Base-by-base conservation (phyloP, 768 basidiomycete species). In the Tulasnella sp. region DNA sequence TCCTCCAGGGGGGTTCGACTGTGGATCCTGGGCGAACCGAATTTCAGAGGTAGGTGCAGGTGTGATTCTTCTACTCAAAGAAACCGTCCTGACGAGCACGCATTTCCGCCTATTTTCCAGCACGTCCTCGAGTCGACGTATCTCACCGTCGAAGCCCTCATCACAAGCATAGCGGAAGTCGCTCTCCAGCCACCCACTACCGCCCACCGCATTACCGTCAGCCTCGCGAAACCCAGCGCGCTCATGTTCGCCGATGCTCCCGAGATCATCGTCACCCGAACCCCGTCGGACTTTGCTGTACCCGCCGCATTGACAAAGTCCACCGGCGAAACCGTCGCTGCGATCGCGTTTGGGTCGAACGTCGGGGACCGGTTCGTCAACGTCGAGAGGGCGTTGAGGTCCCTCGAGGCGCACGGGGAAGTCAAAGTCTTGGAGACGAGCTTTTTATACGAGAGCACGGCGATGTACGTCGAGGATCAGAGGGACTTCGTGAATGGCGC, bases 381-480 rank as follows among this genome's bases (percentile, higher is more conserved):
- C 77, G 90, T 98, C 75, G 89, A 90, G 76, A 80, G 82, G 40
- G 94, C 95, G 0, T 81, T 98, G 7, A 85, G 87, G 19, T 78
- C 89, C 22, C 83, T 98, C 5, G 90, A 93, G 77, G 77, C 79
- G 14, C 74, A 79, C 14, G 86, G 86, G 0, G 75, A 75, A 34
- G 79, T 84, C 1, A 77, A 77, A 17, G 82, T 96, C 35, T 79
- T 88, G 26, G 84, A 92, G 76, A 95, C 93, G 0, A 94, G 93
- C 77, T 92, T 94, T 80, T 78, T 98, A 82, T 98, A 98, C 78
- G 91, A 98, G 80, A 95, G 91, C 22, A 84, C 89, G 12, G 93
- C 97, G 0, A 98, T 99, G 97, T 98, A 99, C 78, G 90, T 96
- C 52, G 86, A 86, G 12, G 90, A 97, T 72, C 97, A 99, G 78